phyloP scores from a whole-genome alignment of 176 grass and related monocot species.

The Bolboschoenus planiculmis region DNA sequence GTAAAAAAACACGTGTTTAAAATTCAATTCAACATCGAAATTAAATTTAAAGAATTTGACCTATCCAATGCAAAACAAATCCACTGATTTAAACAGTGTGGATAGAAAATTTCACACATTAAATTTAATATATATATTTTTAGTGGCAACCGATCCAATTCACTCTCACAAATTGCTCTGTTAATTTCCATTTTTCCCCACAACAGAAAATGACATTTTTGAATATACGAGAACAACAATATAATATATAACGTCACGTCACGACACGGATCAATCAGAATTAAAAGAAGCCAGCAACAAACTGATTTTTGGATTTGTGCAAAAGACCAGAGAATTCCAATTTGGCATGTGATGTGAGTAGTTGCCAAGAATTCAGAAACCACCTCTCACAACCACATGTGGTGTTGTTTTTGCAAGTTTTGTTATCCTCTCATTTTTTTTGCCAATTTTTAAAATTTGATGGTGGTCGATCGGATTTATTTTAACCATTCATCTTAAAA shows the following conservation, averaged over 20 bases:
- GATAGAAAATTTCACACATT: neutral
- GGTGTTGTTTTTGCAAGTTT: neutral
- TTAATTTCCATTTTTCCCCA: neutral
- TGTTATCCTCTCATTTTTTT: neutral
- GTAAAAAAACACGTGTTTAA: too few species aligned
- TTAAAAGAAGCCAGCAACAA: neutral
- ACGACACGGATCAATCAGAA: neutral
- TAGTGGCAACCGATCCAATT: neutral
- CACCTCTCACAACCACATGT: neutral
- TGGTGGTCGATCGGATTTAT: too few species aligned
- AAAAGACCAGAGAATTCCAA: neutral
- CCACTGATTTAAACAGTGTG: neutral
- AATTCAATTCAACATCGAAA: too few species aligned
- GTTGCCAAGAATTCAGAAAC: neutral
- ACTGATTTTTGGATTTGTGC: neutral
- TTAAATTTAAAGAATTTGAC: too few species aligned
- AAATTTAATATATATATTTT: neutral
- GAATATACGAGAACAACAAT: neutral
- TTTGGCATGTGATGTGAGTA: neutral
- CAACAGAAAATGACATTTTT: neutral
- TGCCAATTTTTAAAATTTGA: neutral
- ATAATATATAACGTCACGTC: neutral
- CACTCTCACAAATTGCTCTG: neutral
- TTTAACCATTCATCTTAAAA: too few species aligned
- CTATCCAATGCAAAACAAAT: too few species aligned